Evolutionary conservation across 169 alveolate genomes (phyloP), one percentile per base, ranked within the genome.

Genomic region (Neospora caninum): DNA sequence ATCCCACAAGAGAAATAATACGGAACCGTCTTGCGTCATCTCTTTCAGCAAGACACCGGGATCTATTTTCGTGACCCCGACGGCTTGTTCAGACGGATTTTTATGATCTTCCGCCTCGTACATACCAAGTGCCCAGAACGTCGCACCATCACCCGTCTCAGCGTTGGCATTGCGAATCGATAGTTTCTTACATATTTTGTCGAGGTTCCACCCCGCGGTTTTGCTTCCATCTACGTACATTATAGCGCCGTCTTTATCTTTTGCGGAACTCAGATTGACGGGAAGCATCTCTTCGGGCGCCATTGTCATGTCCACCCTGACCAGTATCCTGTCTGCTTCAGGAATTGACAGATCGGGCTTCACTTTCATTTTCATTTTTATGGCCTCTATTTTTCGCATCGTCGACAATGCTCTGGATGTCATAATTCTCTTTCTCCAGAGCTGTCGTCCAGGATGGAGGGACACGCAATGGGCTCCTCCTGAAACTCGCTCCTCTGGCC

Each of bases 121-220:
- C 31, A 34, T 78, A 38, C 87, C 87, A 45, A 78, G 45, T 27
- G 43, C 87, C 87, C 87, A 78, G 87, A 78, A 78, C 45, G 87
- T 78, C 87, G 87, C 87, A 34, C 45, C 13, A 25, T 0, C 53
- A 31, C 87, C 87, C 9, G 43, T 34, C 25, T 78, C 87, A 38
- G 87, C 87, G 45, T 78, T 78, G 53, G 87, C 87, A 34, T 78
- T 78, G 31, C 87, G 87, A 34, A 78, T 78, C 34, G 87, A 27
- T 78, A 78, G 45, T 20, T 78, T 27, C 29, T 22, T 0, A 34
- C 87, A 78, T 7, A 78, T 39, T 20, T 45, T 22, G 87, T 78
- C 87, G 18, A 78, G 87, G 34, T 78, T 78, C 87, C 87, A 78
- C n/a, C 87, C 87, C 31, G 45, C 87, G 31, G 87, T 38, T 78